These are phyloP conservation scores for Entonaema liquescens DNA, from an alignment of 495 filamentous ascomycete species.

Conservation along the genomic window DNA sequence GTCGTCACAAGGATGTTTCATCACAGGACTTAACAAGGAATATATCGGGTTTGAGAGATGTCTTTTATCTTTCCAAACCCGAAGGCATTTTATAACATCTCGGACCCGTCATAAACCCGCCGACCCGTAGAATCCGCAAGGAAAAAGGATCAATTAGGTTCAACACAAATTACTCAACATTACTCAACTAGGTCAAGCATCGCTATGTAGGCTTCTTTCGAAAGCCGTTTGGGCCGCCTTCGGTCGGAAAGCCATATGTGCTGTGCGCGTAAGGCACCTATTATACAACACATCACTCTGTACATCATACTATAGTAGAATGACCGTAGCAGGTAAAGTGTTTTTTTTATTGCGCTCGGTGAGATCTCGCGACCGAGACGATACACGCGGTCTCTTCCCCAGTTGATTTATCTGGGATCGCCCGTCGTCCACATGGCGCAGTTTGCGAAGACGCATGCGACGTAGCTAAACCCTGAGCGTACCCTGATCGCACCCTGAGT, in stretches of 20 bases:
- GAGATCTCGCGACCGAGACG: constrained; percentile 25
- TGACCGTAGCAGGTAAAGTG: not conserved
- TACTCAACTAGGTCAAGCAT: not conserved
- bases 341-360: constrained; percentile 15
- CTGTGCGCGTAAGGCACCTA: not conserved
- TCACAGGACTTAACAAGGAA: constrained; percentile 13
- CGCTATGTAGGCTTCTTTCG: not conserved
- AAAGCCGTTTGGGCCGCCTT: not conserved
- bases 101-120: constrained; percentile 18
- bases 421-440: constrained; percentile 34
- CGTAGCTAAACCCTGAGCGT: constrained; percentile 19
- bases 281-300: not conserved
- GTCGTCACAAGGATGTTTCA: constrained; percentile 26
- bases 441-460: constrained; percentile 31
- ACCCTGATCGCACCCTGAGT: not conserved
- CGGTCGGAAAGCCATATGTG: not conserved
- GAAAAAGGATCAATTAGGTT: not conserved
- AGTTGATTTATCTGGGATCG: constrained; percentile 9
- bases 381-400: constrained; percentile 27
- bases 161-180: not conserved
- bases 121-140: constrained; percentile 10
- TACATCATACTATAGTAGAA: not conserved
- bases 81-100: constrained; percentile 7
- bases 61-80: constrained; percentile 3
- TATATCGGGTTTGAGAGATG: constrained; percentile 9